phyloP scores from a whole-genome alignment of 225 moss, liverwort and hornwort species.

The Rhytidiadelphus loreus region DNA sequence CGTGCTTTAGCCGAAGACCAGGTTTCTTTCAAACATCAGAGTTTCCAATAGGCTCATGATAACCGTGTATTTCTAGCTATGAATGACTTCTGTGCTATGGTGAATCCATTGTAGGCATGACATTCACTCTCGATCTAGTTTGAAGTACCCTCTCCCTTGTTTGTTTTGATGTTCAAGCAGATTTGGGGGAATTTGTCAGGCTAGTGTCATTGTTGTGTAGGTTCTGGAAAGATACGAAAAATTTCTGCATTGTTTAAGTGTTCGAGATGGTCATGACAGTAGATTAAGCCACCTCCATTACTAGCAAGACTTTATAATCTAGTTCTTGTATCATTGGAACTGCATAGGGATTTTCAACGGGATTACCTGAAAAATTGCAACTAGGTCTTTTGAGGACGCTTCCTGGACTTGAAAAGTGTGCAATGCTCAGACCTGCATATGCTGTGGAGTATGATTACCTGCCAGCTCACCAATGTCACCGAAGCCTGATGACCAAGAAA shows the following conservation, averaged over 20 bases:
- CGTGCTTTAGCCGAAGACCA: neutral
- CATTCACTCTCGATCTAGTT: neutral
- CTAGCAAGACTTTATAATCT: neutral
- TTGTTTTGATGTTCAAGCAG: neutral
- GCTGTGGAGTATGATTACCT: conserved; percentile 94
- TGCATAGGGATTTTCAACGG: conserved; percentile 81
- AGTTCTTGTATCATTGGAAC: neutral
- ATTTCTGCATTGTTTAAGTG: neutral
- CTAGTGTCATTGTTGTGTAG: neutral
- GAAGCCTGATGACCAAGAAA: conserved; percentile 89
- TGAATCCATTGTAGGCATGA: neutral
- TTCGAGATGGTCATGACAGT: neutral
- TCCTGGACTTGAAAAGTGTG: conserved; percentile 79
- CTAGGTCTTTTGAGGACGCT: conserved; percentile 71
- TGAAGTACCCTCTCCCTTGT: neutral
- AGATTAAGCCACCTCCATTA: neutral
- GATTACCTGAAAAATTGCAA: conserved; percentile 76
- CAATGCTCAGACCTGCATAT: conserved; percentile 90
- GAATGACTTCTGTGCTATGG: neutral
- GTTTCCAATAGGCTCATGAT: neutral
- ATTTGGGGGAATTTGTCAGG: neutral
- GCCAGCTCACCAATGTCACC: conserved; percentile 81
- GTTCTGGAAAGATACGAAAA: neutral
- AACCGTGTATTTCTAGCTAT: neutral
- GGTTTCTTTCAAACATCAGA: neutral